A percentile compares a stretch with the other conserved stretches of the same genome.
These are phyloP conservation scores for Ampelocalamus luodianensis DNA, from an alignment of 176 grass and related monocot genomes.

Conservation along the genomic window DNA sequence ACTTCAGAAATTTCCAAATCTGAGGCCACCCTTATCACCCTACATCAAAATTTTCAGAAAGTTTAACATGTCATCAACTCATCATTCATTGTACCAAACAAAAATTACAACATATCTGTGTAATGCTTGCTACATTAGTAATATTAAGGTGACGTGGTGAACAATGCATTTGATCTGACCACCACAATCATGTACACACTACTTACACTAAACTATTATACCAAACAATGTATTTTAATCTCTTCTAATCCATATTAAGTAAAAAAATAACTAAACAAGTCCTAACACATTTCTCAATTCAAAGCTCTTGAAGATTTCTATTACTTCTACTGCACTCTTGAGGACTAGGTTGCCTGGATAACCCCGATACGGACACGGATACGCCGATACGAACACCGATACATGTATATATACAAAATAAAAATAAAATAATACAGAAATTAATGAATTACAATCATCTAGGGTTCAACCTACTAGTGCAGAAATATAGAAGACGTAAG, in stretches of 20 bases:
- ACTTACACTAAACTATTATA: conserved; percentile 2
- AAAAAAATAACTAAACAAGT: neutral
- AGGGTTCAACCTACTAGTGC: neutral
- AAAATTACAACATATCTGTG: neutral
- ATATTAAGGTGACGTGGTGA: neutral
- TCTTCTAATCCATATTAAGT: neutral
- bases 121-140: neutral
- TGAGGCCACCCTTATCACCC: too few species aligned
- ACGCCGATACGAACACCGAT: too few species aligned
- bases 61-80: too few species aligned
- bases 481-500: too few species aligned
- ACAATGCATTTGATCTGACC: neutral
- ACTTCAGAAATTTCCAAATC: too few species aligned
- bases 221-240: neutral
- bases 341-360: neutral
- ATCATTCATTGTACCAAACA: too few species aligned
- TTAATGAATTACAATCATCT: too few species aligned
- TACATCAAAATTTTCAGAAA: too few species aligned
- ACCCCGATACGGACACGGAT: too few species aligned
- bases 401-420: too few species aligned
- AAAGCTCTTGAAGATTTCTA: neutral
- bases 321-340: neutral
- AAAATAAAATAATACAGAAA: too few species aligned
- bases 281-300: neutral
- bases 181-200: neutral